These are phyloP conservation scores for Phytophthora tentaculata DNA, from an alignment of 352 stramenopile species.

Conservation along the genomic window DNA sequence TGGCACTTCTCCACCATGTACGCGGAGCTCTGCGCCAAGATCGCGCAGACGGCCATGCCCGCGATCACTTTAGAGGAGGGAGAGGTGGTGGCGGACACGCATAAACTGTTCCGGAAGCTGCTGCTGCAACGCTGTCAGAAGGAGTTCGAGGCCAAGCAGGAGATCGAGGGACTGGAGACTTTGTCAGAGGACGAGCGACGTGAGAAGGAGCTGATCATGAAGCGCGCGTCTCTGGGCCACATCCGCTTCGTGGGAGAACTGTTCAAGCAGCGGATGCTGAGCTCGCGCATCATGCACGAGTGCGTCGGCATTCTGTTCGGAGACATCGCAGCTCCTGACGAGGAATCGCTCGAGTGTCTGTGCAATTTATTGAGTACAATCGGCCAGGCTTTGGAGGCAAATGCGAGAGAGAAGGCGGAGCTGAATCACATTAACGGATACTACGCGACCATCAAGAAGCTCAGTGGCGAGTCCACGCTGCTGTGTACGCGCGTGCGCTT, in stretches of 20 bases:
- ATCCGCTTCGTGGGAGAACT: constrained; percentile 97
- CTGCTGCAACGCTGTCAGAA: constrained; percentile 93
- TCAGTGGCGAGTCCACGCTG: constrained; percentile 69
- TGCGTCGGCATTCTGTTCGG: constrained; percentile 86
- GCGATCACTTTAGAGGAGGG: constrained; percentile 69
- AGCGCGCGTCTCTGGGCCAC: constrained; percentile 88
- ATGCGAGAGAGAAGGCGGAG: constrained; percentile 57
- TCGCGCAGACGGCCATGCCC: constrained; percentile 88
- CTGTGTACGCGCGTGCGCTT: constrained; percentile 84
- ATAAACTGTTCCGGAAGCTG: constrained; percentile 95
- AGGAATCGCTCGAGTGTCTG: constrained; percentile 97
- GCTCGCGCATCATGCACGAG: constrained; percentile 94
- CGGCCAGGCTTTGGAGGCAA: constrained; percentile 87
- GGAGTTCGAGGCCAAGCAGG: constrained; percentile 93
- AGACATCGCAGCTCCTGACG: constrained; percentile 84
- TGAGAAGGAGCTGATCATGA: constrained; percentile 85
- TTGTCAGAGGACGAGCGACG: constrained; percentile 53
- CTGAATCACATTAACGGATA: constrained; percentile 70
- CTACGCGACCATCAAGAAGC: constrained; percentile 69
- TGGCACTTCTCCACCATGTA: constrained; percentile 98
- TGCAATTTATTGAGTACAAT: constrained; percentile 94
- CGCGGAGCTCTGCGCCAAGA: constrained; percentile 93
- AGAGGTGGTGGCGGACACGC: constrained; percentile 67
- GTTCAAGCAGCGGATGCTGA: constrained; percentile 96
- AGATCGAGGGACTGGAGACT: constrained; percentile 70